phyloP scores from a whole-genome alignment of 1,284 basidiomycete species.

The Ceratobasidium sp. region DNA sequence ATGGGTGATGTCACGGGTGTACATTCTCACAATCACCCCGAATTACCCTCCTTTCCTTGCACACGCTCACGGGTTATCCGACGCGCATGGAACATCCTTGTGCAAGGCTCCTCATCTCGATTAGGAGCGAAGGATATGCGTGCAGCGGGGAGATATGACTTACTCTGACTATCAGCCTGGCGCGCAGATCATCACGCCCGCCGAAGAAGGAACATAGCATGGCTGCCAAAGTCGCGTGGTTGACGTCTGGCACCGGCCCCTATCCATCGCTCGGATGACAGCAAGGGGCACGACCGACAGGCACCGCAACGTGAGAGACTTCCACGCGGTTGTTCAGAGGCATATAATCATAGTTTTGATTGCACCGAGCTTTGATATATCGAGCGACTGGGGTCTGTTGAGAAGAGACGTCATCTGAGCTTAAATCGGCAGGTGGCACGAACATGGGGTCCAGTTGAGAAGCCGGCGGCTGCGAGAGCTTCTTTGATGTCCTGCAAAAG shows the following conservation, averaged over 20 bases:
- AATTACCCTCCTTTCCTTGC: background rate
- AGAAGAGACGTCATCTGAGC: conserved; percentile 26
- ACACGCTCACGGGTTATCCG: no score
- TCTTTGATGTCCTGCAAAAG: background rate
- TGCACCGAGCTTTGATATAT: background rate
- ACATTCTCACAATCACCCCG: background rate
- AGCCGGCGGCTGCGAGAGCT: background rate
- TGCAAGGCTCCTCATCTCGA: background rate
- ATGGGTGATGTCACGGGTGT: background rate
- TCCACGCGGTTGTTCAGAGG: background rate
- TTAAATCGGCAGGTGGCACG: background rate
- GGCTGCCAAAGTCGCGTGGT: background rate
- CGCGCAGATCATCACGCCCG: background rate
- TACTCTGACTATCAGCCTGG: background rate
- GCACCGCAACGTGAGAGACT: conserved; percentile 15
- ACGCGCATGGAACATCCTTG: no score
- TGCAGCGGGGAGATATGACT: background rate
- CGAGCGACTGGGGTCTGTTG: background rate
- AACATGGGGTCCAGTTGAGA: conserved; percentile 10
- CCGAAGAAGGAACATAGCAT: background rate
- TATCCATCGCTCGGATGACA: background rate
- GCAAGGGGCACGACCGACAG: no score
- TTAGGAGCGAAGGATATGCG: background rate
- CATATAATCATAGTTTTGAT: background rate
- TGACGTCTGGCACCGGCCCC: background rate